Conservation (phyloP, 2,329 filamentous ascomycete genomes). For the Calonectria hongkongensis region DNA sequence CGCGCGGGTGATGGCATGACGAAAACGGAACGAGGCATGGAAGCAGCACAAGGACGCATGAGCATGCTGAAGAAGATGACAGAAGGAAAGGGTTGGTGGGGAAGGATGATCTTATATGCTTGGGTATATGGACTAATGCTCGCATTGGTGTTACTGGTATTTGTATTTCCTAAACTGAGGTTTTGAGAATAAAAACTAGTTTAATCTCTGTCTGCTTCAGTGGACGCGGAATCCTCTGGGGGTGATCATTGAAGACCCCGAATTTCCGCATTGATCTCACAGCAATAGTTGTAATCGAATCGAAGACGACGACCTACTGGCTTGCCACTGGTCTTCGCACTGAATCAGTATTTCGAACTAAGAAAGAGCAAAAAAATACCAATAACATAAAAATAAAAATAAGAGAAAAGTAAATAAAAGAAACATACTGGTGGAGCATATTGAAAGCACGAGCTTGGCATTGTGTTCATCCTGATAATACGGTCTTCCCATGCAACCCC, state of each 20-base stretch:
- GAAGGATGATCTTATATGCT: slow-evolving; percentile 86
- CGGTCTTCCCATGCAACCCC: slow-evolving; percentile 77
- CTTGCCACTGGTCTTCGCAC: slow-evolving; percentile 60
- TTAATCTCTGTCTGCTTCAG: neutral
- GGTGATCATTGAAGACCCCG: slow-evolving; percentile 56
- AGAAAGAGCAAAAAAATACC: too few relatives aligned
- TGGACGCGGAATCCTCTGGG: slow-evolving; percentile 25
- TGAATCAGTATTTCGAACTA: neutral
- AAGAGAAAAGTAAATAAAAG: slow-evolving; percentile 4
- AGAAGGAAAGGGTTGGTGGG: slow-evolving; percentile 92
- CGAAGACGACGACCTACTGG: slow-evolving; percentile 61
- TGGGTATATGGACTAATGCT: slow-evolving; percentile 90
- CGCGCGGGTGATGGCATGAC: slow-evolving; percentile 85
- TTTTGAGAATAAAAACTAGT: slow-evolving; percentile 72
- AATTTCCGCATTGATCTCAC: slow-evolving; percentile 58
- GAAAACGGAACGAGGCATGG: slow-evolving; percentile 84
- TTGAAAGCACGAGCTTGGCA: slow-evolving; percentile 60
- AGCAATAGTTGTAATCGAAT: slow-evolving; percentile 58
- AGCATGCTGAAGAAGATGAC: slow-evolving; percentile 85
- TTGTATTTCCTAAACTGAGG: slow-evolving; percentile 89
- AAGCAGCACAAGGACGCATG: slow-evolving; percentile 85
- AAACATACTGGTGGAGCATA: slow-evolving; percentile 69
- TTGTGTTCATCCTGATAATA: slow-evolving; percentile 60
- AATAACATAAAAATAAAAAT: neutral
- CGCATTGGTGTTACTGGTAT: slow-evolving; percentile 86